Percentiles rank a stretch among this genome's conserved stretches.
Evolutionary conservation across 768 basidiomycete genomes (phyloP).

Genomic region (Mycena haematopus): DNA sequence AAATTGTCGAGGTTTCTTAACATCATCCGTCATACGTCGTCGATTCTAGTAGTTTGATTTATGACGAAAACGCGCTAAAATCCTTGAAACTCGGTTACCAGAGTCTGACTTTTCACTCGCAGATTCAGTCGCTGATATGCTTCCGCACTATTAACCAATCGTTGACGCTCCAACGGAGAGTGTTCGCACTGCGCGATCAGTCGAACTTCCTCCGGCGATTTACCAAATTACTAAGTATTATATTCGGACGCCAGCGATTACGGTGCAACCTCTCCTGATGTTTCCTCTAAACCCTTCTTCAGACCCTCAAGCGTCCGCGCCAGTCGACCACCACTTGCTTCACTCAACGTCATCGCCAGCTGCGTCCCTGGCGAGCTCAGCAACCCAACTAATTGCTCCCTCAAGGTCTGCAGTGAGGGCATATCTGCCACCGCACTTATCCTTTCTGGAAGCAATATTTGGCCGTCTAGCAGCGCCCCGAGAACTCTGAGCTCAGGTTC

Average conservation of each 20-base stretch:
- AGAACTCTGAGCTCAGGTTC: constrained; percentile 75
- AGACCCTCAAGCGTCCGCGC: constrained; percentile 79
- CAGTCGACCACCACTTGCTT: constrained; percentile 72
- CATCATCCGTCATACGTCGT: no score
- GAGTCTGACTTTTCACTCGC: no score
- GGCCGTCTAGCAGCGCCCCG: constrained; percentile 81
- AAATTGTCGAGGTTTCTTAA: no score
- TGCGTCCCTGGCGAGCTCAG: constrained; percentile 77
- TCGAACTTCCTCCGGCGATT: no score
- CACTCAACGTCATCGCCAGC: constrained; percentile 71
- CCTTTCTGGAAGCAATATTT: constrained; percentile 64
- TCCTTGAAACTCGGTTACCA: no score
- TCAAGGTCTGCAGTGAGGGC: constrained; percentile 77
- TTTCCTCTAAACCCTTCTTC: constrained; percentile 66
- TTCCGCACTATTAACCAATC: no score
- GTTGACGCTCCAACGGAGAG: no score
- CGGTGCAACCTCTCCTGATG: constrained; percentile 17
- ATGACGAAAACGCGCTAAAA: no score
- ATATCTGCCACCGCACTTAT: constrained; percentile 72
- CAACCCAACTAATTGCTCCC: constrained; percentile 86
- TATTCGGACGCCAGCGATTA: constrained; percentile 3
- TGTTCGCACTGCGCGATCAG: no score
- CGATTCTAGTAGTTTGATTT: no score
- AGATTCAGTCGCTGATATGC: no score
- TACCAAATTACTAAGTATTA: constrained; percentile 8